A percentile compares a stretch with the other conserved stretches of the same genome.
phyloP scores from a whole-genome alignment of 352 stramenopile species.

The Phytophthora sojae region DNA sequence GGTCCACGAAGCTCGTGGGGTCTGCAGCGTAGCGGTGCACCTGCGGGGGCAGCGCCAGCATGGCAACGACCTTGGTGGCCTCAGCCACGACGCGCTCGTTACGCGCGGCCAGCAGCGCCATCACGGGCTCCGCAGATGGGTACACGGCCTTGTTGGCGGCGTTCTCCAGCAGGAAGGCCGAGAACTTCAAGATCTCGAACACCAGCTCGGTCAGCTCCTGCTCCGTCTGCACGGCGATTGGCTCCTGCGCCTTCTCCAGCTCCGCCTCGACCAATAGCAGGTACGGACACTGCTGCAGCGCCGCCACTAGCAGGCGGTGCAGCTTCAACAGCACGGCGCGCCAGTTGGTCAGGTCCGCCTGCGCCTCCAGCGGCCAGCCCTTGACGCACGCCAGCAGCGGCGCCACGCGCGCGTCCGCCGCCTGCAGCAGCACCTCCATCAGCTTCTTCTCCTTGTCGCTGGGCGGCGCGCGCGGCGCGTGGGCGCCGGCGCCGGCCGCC shows the following conservation, averaged over 20 bases:
- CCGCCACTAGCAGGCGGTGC: constrained; percentile 52
- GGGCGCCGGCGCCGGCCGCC: constrained; percentile 20
- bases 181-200: constrained; percentile 79
- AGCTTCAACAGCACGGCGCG: constrained; percentile 62
- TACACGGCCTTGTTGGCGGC: constrained; percentile 82
- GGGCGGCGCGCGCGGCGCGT: constrained; percentile 47
- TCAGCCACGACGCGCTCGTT: constrained; percentile 77
- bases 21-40: constrained; percentile 74
- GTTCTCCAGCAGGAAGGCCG: constrained; percentile 81
- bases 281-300: constrained; percentile 48
- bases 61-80: constrained; percentile 76
- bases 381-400: constrained; percentile 73
- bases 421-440: constrained; percentile 67
- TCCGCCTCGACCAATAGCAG: constrained; percentile 51
- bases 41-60: constrained; percentile 73
- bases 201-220: constrained; percentile 60
- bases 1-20: constrained; percentile 55
- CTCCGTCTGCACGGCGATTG: constrained; percentile 37
- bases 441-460: constrained; percentile 64
- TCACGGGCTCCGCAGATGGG: constrained; percentile 58
- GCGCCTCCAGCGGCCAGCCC: constrained; percentile 83
- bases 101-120: constrained; percentile 62
- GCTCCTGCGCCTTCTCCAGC: constrained; percentile 24
- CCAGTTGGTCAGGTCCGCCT: constrained; percentile 83
- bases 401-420: constrained; percentile 50